A percentile compares a stretch with the other conserved stretches of the same genome.
Conservation (phyloP, 495 filamentous ascomycete genomes). For the Lasiosphaeris hirsuta region DNA sequence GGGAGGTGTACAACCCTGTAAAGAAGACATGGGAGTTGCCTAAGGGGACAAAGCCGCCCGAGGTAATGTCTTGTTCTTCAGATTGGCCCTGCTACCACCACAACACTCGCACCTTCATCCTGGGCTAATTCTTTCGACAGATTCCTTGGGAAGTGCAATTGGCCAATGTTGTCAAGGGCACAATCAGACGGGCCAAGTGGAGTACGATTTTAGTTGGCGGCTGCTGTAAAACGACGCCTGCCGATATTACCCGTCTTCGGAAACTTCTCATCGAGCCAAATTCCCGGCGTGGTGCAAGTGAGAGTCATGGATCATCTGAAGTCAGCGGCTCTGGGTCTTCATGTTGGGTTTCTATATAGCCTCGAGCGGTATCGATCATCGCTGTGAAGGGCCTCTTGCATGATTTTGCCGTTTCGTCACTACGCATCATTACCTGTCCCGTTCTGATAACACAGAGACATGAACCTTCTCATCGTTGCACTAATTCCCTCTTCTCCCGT, state of each 20-base stretch:
- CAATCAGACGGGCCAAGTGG: conserved; percentile 56
- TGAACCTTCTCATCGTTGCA: no score
- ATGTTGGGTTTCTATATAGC: no score
- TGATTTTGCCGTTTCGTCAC: no score
- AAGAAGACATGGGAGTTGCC: conserved; percentile 56
- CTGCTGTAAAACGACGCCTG: conserved; percentile 56
- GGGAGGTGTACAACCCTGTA: conserved; percentile 60
- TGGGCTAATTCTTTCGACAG: conserved; percentile 9
- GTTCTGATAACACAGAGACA: no score
- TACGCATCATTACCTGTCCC: no score
- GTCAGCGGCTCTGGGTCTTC: no score
- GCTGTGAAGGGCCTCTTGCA: no score
- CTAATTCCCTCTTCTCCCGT: no score
- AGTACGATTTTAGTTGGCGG: conserved; percentile 54
- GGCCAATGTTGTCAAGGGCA: conserved; percentile 52
- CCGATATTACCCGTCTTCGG: conserved; percentile 49
- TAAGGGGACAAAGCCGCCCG: conserved; percentile 10
- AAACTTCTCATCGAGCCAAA: background rate
- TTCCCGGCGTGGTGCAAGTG: no score
- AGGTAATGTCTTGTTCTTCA: conserved; percentile 13
- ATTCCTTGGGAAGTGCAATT: conserved; percentile 53
- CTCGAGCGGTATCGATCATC: no score
- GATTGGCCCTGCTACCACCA: no score
- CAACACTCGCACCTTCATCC: background rate
- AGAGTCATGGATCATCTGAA: no score